phyloP scores from a whole-genome alignment of 352 stramenopile genomes.

The Pythium brassicae region DNA sequence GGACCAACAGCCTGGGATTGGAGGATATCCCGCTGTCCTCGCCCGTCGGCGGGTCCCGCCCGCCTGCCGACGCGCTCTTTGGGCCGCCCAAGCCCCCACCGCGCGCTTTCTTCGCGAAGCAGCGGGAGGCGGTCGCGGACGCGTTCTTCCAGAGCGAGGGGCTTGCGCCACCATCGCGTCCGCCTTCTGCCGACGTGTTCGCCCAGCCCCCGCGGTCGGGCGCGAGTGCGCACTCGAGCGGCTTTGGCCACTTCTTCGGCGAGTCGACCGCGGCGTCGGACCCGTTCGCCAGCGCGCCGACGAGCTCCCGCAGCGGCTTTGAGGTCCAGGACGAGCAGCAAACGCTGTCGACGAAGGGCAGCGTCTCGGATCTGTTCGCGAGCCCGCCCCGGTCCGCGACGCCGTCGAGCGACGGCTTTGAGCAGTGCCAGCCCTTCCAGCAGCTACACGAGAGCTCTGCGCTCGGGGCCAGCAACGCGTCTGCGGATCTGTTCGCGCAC shows the following conservation, averaged over 20 bases:
- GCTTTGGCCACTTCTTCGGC: conserved; percentile 1
- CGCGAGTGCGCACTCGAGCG: conserved; percentile 2
- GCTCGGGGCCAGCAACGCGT: neutral
- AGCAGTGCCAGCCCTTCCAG: conserved; percentile 2
- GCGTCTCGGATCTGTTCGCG: conserved; percentile 7
- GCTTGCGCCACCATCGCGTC: neutral
- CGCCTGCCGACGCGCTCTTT: conserved; percentile 3
- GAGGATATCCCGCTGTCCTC: conserved; percentile 33
- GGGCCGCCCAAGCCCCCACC: neutral
- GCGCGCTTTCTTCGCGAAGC: conserved; percentile 12
- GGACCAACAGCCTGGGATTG: conserved; percentile 8
- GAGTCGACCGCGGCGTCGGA: conserved; percentile 8
- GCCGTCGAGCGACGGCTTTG: conserved; percentile 7
- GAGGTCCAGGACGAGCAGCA: conserved; percentile 2
- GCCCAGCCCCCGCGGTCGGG: conserved; percentile 8
- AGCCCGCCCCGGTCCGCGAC: conserved; percentile 1
- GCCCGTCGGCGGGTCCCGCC: conserved; percentile 11
- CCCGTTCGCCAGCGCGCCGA: conserved; percentile 12
- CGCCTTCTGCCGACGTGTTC: conserved; percentile 7
- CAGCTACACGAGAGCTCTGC: neutral
- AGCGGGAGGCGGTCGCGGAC: conserved; percentile 14
- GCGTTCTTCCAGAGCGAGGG: conserved; percentile 20
- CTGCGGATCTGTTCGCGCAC: conserved; percentile 11
- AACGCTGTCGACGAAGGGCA: conserved; percentile 4
- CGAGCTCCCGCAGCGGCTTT: conserved; percentile 7